Evolutionary conservation across 176 grass and related monocot species (phyloP).

Genomic region (Musa troglodytarum): DNA sequence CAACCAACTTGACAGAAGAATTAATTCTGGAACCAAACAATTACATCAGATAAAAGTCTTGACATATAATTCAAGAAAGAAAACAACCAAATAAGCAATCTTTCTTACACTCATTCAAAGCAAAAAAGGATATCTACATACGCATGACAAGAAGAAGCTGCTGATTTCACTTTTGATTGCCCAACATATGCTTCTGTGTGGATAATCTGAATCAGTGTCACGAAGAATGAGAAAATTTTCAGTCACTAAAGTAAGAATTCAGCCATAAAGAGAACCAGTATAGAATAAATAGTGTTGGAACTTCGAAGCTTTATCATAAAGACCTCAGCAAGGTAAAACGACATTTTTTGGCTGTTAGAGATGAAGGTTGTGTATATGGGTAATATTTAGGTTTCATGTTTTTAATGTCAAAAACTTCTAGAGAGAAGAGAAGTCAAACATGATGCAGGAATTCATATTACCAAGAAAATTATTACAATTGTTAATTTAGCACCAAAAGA

Average conservation of each 20-base stretch:
- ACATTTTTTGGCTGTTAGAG: too few relatives aligned
- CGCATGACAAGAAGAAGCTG: conserved; percentile 73
- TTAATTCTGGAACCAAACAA: conserved; percentile 64
- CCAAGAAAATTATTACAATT: too few relatives aligned
- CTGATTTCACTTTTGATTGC: conserved; percentile 78
- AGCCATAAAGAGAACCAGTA: neutral
- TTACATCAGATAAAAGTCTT: conserved; percentile 7
- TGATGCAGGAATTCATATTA: too few relatives aligned
- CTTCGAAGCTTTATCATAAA: conserved; percentile 3
- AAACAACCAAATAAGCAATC: neutral
- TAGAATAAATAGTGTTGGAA: neutral
- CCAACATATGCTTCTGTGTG: conserved; percentile 81
- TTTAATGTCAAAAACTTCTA: too few relatives aligned
- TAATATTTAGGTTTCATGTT: too few relatives aligned
- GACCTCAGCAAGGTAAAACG: neutral
- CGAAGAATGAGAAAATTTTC: conserved; percentile 15
- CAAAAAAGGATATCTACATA: conserved; percentile 39
- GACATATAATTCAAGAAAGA: neutral
- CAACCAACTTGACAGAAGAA: conserved; percentile 74
- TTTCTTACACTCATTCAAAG: neutral
- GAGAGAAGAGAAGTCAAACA: too few relatives aligned
- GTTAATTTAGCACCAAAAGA: too few relatives aligned
- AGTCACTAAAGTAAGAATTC: neutral
- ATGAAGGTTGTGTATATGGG: too few relatives aligned
- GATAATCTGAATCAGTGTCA: conserved; percentile 59